Evolutionary conservation across 371 early-diverging fungal species (phyloP).

Genomic region (Mucor sp.): DNA sequence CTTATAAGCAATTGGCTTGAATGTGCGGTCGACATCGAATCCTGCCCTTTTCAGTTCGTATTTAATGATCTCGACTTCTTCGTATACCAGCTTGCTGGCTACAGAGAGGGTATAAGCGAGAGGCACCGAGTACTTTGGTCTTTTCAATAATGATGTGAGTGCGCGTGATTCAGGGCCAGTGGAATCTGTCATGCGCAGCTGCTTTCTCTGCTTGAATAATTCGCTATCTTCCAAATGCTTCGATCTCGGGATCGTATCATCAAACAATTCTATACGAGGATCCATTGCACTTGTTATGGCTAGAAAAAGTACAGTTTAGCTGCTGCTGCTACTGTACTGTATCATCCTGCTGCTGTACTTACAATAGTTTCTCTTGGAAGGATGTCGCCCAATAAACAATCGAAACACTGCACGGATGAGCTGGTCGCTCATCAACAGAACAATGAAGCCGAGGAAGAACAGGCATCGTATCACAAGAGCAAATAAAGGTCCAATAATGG

Average conservation of each 20-base stretch:
- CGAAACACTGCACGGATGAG: conserved; percentile 26
- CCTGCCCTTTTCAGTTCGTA: conserved; percentile 57
- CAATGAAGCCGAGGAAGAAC: conserved; percentile 35
- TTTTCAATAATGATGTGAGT: conserved; percentile 19
- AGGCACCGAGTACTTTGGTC: conserved; percentile 49
- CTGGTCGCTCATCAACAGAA: conserved; percentile 32
- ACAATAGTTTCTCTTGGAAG: conserved; percentile 30
- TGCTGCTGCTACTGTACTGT: not conserved
- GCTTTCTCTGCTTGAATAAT: conserved; percentile 23
- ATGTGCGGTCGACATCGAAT: conserved; percentile 56
- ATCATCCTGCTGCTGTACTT: conserved; percentile 6
- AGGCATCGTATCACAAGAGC: conserved; percentile 22
- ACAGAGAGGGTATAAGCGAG: conserved; percentile 60
- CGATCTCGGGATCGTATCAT: conserved; percentile 26
- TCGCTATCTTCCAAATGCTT: conserved; percentile 27
- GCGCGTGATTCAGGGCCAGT: conserved; percentile 15
- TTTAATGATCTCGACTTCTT: conserved; percentile 57
- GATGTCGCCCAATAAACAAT: conserved; percentile 29
- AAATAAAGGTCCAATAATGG: conserved; percentile 28
- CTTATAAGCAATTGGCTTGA: conserved; percentile 60
- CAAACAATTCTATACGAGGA: conserved; percentile 32
- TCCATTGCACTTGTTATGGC: conserved; percentile 40
- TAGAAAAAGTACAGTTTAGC: not conserved
- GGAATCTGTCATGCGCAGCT: conserved; percentile 20
- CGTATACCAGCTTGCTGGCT: conserved; percentile 58